Conservation (phyloP, 106 monocot genomes). For the Alisma plantagoaquatica region DNA sequence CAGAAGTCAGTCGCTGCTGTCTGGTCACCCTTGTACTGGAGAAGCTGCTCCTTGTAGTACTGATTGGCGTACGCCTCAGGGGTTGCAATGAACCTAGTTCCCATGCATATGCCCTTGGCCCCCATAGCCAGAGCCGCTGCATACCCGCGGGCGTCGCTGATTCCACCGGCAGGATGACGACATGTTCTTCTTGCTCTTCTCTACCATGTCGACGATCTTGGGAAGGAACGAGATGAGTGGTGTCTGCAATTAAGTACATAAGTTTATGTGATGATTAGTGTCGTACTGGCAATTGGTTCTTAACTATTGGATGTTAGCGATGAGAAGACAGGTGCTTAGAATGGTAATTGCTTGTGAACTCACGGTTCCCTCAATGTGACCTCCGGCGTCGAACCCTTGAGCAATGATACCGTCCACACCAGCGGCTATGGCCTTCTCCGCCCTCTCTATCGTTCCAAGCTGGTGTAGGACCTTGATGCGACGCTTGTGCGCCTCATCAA, state of each 20-base stretch:
- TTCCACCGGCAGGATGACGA: not conserved
- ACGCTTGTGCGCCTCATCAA: constrained; percentile 49
- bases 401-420: constrained; percentile 78
- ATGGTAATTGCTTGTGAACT: no score
- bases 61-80: not conserved
- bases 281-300: not conserved
- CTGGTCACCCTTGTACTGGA: not conserved
- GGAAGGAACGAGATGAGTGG: not conserved
- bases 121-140: not conserved
- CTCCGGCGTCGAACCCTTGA: constrained; percentile 78
- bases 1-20: not conserved
- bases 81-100: constrained; percentile 1
- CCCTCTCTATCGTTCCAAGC: constrained; percentile 57
- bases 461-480: constrained; percentile 80
- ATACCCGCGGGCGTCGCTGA: not conserved
- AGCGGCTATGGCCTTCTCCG: constrained; percentile 53
- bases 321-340: no score
- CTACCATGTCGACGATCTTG: not conserved
- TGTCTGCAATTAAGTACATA: constrained; percentile 8
- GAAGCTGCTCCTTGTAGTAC: constrained; percentile 4
- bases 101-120: constrained; percentile 1
- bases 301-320: not conserved
- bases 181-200: not conserved
- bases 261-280: constrained; percentile 1
- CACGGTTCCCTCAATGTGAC: constrained; percentile 27